Evolutionary conservation across 192 early-diverging fungal species (phyloP).

Genomic region (Coemansia guatemalensis): DNA sequence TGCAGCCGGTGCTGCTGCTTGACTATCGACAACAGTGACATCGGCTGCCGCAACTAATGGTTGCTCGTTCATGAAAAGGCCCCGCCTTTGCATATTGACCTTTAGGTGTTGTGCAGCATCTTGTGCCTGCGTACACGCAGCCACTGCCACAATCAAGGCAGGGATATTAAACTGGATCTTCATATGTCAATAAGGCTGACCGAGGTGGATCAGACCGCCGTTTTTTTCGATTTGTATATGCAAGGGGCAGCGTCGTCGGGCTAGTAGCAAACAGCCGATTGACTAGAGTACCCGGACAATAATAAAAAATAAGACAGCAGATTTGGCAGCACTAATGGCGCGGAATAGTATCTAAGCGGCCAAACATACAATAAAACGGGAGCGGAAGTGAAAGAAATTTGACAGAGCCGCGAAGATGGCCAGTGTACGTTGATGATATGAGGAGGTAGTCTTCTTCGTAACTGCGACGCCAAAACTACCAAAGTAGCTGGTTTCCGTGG

Average conservation of each 20-base stretch:
- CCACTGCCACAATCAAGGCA: slow-evolving; percentile 30
- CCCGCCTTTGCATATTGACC: slow-evolving; percentile 16
- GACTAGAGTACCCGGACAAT: no score
- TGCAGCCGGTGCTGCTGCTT: no score
- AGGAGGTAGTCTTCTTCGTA: not conserved
- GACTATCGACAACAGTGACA: slow-evolving; percentile 6
- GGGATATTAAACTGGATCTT: slow-evolving; percentile 37
- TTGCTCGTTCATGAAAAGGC: slow-evolving; percentile 22
- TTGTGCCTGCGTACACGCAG: slow-evolving; percentile 22
- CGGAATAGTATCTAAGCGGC: not conserved
- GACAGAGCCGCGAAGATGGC: not conserved
- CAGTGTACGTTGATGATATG: slow-evolving; percentile 5
- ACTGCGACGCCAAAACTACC: no score
- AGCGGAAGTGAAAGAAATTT: not conserved
- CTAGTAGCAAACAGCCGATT: no score
- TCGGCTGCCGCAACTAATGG: slow-evolving; percentile 23
- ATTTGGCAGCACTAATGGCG: no score
- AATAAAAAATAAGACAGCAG: no score
- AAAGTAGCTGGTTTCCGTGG: not conserved
- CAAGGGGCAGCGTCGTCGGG: no score
- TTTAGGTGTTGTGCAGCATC: not conserved
- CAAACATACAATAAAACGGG: not conserved
- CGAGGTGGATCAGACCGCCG: no score
- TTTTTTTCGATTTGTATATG: no score
- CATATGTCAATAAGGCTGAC: slow-evolving; percentile 22